Conservation (phyloP, 1,139 yeast genomes). For the Komagataea norvegica region DNA sequence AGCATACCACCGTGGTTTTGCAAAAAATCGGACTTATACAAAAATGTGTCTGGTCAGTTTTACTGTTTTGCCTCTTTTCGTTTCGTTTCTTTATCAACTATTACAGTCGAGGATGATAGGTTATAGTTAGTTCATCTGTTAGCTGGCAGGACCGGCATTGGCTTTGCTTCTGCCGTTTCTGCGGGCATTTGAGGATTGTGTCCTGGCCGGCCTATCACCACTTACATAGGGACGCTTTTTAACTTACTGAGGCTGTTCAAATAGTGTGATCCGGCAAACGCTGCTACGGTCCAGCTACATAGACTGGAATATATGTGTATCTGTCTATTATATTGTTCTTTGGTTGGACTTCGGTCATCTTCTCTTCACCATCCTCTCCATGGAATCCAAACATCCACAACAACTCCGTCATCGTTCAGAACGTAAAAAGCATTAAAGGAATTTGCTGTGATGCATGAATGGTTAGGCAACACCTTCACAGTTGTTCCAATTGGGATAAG, state of each 20-base stretch:
- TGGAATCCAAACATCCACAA: conserved; percentile 70
- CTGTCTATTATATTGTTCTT: no score
- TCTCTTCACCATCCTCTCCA: conserved; percentile 42
- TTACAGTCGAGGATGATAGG: conserved; percentile 63
- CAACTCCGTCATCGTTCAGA: conserved; percentile 43
- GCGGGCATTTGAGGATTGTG: conserved; percentile 37
- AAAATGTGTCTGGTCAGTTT: conserved; percentile 12
- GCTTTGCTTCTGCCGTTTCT: conserved; percentile 5
- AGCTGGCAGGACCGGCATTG: conserved; percentile 30
- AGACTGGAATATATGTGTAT: no score
- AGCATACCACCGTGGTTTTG: conserved; percentile 1
- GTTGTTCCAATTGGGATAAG: conserved; percentile 52
- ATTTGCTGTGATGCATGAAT: conserved; percentile 69
- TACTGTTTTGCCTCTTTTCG: conserved; percentile 30
- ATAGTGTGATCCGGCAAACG: conserved; percentile 10
- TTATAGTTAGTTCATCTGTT: conserved; percentile 41
- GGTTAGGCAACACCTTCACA: conserved; percentile 62
- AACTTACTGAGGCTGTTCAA: conserved; percentile 29
- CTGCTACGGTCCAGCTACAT: no score
- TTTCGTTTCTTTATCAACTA: conserved; percentile 47
- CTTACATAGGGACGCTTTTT: conserved; percentile 30
- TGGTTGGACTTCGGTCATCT: not conserved
- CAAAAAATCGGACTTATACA: conserved; percentile 4
- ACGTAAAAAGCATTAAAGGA: conserved; percentile 56
- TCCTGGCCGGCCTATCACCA: conserved; percentile 37